Evolutionary conservation across 2,329 filamentous ascomycete genomes (phyloP), one percentile per base, ranked within the genome.

Genomic region (Plenodomus lindquistii): DNA sequence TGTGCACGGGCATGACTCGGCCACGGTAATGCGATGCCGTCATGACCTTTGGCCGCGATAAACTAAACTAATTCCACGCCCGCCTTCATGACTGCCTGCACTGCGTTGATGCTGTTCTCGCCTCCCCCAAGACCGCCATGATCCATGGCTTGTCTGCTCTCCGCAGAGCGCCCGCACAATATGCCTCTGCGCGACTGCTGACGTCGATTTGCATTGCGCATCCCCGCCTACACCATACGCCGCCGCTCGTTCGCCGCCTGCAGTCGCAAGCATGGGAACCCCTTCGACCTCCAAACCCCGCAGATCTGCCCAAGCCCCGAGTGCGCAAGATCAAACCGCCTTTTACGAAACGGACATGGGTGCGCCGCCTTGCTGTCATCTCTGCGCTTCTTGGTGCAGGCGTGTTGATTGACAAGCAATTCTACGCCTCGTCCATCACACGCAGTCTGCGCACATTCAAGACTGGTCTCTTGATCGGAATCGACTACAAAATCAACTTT

Each of bases 401-500:
- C 44, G 95, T 90, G 69, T 72, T 83, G 9, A 64, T 87, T 51
- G 94, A 99, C 73, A 81, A 73, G 13, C 81, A 87, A 56, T 79
- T 89, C 66, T 95, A 94, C 73, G 89, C 91, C 42, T 87, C 89
- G 1, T 87, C 89, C 11, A 75, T 96, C 20, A 84, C 82, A 31
- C 88, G 94, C 46, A 93, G 89, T 19, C 73, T 88, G 36, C 87
- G 88, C 36, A 97, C 94, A 0, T 96, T 97, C 70, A 80, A 81
- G 35, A 84, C 84, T 2, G 93, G 91, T 7, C 76, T 96, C 10
- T 67, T 92, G 38, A 88, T 96, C 15, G 93, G 92, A 1, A 66
- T 92, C 19, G 94, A 99, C 76, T 97, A 99, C 79, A 97, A 97
- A 76, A 79, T 97, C 72, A 97, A 99, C 74, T 99, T 99, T 73